Conservation (phyloP, 2,329 filamentous ascomycete genomes). For the Annulohypoxylon truncatum region DNA sequence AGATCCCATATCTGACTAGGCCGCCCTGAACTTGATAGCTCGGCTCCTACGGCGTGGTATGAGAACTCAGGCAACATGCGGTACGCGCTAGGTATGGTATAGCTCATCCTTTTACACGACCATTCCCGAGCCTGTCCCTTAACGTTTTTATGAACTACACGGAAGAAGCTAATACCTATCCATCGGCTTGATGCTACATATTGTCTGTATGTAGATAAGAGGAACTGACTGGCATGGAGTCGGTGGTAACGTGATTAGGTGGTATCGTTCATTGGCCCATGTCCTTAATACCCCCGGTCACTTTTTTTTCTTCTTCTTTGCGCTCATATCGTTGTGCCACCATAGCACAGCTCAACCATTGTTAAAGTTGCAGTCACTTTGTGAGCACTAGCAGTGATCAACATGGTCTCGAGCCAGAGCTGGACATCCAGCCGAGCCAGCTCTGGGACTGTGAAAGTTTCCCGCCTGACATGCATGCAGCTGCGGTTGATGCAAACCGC, state of each 20-base stretch:
- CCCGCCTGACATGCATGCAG: conserved; percentile 43
- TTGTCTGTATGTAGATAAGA: conserved; percentile 30
- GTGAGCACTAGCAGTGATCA: conserved; percentile 40
- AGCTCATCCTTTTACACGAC: conserved; percentile 11
- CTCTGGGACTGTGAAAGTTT: conserved; percentile 33
- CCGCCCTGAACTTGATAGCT: conserved; percentile 5
- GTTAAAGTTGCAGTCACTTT: conserved; percentile 30
- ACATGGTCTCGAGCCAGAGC: conserved; percentile 35
- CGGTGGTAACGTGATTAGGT: conserved; percentile 41
- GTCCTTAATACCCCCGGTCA: conserved; percentile 8
- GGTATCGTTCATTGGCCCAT: conserved; percentile 30
- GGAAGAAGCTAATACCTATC: conserved; percentile 25
- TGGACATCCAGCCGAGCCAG: conserved; percentile 41
- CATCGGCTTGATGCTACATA: conserved; percentile 8
- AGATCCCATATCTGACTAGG: conserved; percentile 2
- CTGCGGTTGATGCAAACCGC: conserved; percentile 39
- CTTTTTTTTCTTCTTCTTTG: conserved; percentile 9
- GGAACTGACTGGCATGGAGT: conserved; percentile 32
- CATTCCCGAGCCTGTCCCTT: conserved; percentile 15
- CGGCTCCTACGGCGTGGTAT: conserved; percentile 19
- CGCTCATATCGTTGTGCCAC: conserved; percentile 34
- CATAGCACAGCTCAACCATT: conserved; percentile 32
- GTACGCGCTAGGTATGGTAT: conserved; percentile 25
- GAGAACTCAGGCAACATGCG: conserved; percentile 3
- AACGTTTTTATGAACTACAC: conserved; percentile 9